Evolutionary conservation across 1,139 yeast species (phyloP).

Genomic region (Pneumocystis wakefieldiae): DNA sequence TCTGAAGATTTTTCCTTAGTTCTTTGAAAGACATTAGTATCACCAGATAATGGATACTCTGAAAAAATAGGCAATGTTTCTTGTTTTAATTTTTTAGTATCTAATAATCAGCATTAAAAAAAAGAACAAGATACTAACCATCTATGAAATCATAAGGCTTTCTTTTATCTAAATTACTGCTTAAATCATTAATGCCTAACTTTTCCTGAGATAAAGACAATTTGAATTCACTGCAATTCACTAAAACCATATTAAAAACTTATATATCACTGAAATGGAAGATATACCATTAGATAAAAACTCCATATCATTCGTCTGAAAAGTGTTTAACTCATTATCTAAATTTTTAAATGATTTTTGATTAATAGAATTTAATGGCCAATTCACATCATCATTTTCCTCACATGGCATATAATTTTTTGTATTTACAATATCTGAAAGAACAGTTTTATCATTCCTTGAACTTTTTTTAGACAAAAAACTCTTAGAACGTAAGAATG

Average conservation of each 20-base stretch:
- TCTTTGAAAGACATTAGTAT: not conserved
- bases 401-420: not conserved
- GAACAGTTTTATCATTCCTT: not conserved
- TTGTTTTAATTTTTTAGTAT: not conserved
- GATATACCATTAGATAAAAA: not conserved
- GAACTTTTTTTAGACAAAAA: not conserved
- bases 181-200: not conserved
- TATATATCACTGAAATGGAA: not conserved
- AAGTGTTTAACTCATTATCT: not conserved
- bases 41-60: not conserved
- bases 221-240: not conserved
- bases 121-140: not conserved
- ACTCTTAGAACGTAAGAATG: not conserved
- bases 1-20: not conserved
- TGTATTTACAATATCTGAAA: not conserved
- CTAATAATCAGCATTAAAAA: not conserved
- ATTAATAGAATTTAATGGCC: not conserved
- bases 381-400: not conserved
- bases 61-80: not conserved
- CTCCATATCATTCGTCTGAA: not conserved
- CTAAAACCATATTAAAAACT: not conserved
- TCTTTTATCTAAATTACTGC: not conserved
- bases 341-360: not conserved
- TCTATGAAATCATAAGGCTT: not conserved
- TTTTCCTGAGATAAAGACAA: not conserved